Evolutionary conservation across 805 yeast genomes (phyloP).

Genomic region (Starmerella roubikii): DNA sequence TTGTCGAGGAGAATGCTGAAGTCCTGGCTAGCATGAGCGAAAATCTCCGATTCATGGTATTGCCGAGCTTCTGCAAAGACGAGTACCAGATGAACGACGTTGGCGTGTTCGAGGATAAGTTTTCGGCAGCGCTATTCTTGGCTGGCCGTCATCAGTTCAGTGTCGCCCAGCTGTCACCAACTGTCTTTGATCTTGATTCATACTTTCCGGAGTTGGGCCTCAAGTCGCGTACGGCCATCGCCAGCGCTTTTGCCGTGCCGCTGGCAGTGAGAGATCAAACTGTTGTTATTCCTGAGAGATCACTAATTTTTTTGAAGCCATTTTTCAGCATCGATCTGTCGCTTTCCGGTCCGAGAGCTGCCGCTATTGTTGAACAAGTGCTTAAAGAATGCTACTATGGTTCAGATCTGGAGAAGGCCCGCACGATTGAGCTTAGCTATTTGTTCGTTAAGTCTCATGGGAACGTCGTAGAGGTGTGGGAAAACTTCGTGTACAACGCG

Average conservation of each 20-base stretch:
- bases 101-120: not conserved
- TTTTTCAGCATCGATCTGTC: not conserved
- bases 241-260: not conserved
- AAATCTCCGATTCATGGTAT: not conserved
- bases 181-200: too few species aligned
- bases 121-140: not conserved
- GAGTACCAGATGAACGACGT: not conserved
- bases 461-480: not conserved
- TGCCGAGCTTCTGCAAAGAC: not conserved
- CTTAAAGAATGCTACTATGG: not conserved
- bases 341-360: not conserved
- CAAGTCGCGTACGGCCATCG: not conserved
- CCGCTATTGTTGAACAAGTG: not conserved
- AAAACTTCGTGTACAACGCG: not conserved
- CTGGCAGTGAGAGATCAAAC: not conserved
- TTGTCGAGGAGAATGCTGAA: not conserved
- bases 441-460: not conserved
- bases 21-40: not conserved
- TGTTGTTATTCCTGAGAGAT: too few species aligned
- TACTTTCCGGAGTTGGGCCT: too few species aligned
- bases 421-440: not conserved
- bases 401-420: not conserved
- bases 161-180: not conserved
- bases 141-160: not conserved
- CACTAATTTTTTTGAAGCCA: not conserved